Evolutionary conservation across 805 yeast species (phyloP), one percentile per base, ranked within the genome.

Genomic region (Saturnispora kantuleensis): DNA sequence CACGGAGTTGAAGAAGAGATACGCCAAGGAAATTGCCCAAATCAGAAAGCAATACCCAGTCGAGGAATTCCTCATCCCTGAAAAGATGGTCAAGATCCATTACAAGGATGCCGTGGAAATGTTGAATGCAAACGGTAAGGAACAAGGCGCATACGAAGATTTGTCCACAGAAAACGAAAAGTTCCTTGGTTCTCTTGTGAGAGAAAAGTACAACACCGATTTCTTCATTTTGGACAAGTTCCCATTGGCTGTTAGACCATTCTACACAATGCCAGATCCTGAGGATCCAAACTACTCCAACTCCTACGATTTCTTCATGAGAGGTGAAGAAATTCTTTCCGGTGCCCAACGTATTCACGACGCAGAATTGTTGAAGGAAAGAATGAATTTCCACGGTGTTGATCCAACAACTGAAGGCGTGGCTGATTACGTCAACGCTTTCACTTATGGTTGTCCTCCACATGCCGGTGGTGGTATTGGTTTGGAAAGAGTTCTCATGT

Each of bases 391-490:
- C 33, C 95, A 84, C 59, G 97, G 77, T 26, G 79, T 93, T 45
- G 85, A 86, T 61, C 85, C 95, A 47, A 69, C 70, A 48, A 74
- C 76, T 48, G 84, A 86, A 31, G 98, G 97, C 52, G 69, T 90
- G 56, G 74, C 75, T 62, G 97, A 93, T 62, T 93, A 93, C 68
- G 81, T 85, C 47, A 90, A 90, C 51, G 94, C 96, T 13, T 93
- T 93, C 73, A 70, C 77, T 39, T 90, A 82, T 62, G 99, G 97
- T 15, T 90, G 97, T 73, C 83, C 96, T 52, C 98, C 99, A 41
- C 99, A 93, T 60, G 99, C 96, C 31, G 99, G 99, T 65, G 99
- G 98, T 71, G 99, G 99, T 68, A 93, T 93, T 63, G 99, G 99
- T 60, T 71, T 93, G 54, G 99, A 93, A 71, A 85, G 99, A 73